These are phyloP conservation scores for Scopulariopsis brevicaulis DNA, from an alignment of 2,329 filamentous ascomycete genomes.

Conservation along the genomic window DNA sequence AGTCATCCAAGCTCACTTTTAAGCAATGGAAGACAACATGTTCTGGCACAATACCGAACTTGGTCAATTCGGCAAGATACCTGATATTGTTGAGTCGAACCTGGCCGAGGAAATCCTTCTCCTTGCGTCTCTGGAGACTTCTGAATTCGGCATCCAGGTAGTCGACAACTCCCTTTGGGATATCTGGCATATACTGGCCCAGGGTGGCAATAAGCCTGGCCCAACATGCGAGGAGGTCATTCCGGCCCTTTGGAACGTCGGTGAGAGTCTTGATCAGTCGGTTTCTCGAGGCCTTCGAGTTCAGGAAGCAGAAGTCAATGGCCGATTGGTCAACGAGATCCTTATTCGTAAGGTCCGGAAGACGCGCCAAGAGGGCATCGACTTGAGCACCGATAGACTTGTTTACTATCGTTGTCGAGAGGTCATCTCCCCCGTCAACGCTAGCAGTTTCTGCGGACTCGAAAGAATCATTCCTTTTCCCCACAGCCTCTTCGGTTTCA, in stretches of 20 bases:
- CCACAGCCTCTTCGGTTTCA: conserved; percentile 71
- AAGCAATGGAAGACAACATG: conserved; percentile 98
- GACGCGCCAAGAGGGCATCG: conserved; percentile 72
- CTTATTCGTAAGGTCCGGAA: conserved; percentile 88
- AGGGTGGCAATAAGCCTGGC: conserved; percentile 88
- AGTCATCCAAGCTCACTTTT: conserved; percentile 94
- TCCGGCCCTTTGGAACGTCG: conserved; percentile 87
- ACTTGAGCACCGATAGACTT: conserved; percentile 97
- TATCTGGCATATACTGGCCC: conserved; percentile 85
- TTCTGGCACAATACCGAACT: conserved; percentile 95
- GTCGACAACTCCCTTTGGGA: conserved; percentile 82
- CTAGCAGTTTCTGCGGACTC: conserved; percentile 41
- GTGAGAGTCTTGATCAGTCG: conserved; percentile 85
- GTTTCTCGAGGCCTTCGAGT: conserved; percentile 95
- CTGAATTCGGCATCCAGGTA: conserved; percentile 95
- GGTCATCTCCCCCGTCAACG: conserved; percentile 56
- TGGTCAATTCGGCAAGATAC: conserved; percentile 95
- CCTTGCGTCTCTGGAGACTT: conserved; percentile 90
- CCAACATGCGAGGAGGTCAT: conserved; percentile 83
- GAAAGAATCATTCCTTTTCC: conserved; percentile 55
- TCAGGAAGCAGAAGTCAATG: conserved; percentile 95
- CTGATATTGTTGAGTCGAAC: conserved; percentile 89
- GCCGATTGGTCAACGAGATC: conserved; percentile 86
- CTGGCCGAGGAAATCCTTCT: conserved; percentile 93
- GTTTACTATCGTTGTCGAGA: conserved; percentile 90